Percentiles rank a stretch among this genome's conserved stretches.
Conservation (phyloP, 2,329 filamentous ascomycete genomes). For the Aspergillus thermomutatus region DNA sequence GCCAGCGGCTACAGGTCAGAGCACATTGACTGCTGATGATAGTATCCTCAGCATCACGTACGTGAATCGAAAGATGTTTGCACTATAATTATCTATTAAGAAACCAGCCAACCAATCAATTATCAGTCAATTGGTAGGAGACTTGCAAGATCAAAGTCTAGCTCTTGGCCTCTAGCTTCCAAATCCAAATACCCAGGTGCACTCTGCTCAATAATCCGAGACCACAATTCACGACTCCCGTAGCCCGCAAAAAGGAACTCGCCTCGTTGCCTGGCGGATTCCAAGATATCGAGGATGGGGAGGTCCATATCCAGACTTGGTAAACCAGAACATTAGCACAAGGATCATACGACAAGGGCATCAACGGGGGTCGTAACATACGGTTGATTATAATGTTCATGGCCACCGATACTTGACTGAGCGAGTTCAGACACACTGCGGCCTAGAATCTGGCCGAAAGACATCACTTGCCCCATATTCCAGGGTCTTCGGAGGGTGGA, state of each 20-base stretch:
- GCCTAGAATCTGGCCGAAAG: neutral
- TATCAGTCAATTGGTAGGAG: no score
- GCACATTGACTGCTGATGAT: no score
- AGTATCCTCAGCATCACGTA: no score
- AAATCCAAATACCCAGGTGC: conserved; percentile 6
- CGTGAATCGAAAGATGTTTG: no score
- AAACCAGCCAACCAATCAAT: no score
- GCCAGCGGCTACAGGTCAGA: no score
- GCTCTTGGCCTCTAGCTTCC: conserved; percentile 5
- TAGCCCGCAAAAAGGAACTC: conserved; percentile 3
- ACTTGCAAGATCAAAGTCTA: neutral
- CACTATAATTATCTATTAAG: no score
- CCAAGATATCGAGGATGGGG: no score
- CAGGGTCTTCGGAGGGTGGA: neutral
- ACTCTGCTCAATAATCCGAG: conserved; percentile 6
- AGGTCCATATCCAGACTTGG: no score
- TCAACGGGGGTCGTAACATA: neutral
- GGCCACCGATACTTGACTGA: neutral
- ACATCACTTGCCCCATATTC: neutral
- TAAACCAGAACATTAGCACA: no score
- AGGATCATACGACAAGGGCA: no score
- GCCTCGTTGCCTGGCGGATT: neutral
- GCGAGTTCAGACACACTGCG: neutral
- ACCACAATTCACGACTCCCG: conserved; percentile 2
- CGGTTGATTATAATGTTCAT: neutral